phyloP scores from a whole-genome alignment of 2,329 filamentous ascomycete genomes.

The Sclerotinia trifoliorum region DNA sequence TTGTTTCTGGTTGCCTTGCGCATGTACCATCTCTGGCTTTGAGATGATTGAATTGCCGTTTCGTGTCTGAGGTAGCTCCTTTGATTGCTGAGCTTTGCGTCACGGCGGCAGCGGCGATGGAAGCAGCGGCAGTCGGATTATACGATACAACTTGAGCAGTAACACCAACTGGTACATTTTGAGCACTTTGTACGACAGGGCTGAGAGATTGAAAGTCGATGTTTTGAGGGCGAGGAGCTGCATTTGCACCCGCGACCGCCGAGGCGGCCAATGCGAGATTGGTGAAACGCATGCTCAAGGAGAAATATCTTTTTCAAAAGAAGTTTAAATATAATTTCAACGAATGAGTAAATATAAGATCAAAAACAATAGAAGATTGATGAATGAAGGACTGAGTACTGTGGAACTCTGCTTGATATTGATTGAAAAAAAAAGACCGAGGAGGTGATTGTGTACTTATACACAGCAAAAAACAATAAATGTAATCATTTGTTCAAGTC shows the following conservation, averaged over 20 bases:
- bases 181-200: background rate
- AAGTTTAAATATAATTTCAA: background rate
- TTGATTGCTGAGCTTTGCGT: background rate
- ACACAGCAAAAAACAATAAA: background rate
- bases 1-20: background rate
- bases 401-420: background rate
- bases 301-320: background rate
- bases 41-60: background rate
- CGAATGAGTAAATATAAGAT: background rate
- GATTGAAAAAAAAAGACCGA: background rate
- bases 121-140: background rate
- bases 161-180: background rate
- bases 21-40: background rate
- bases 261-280: background rate
- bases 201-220: constrained; percentile 6
- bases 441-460: background rate
- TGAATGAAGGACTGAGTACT: background rate
- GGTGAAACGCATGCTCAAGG: constrained; percentile 9
- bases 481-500: background rate
- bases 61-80: background rate
- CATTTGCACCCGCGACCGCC: constrained; percentile 1
- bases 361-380: background rate
- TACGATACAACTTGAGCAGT: background rate
- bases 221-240: constrained; percentile 2
- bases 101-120: background rate